Base-by-base conservation (phyloP, 169 alveolate genomes). In the Plasmodium sp. region DNA sequence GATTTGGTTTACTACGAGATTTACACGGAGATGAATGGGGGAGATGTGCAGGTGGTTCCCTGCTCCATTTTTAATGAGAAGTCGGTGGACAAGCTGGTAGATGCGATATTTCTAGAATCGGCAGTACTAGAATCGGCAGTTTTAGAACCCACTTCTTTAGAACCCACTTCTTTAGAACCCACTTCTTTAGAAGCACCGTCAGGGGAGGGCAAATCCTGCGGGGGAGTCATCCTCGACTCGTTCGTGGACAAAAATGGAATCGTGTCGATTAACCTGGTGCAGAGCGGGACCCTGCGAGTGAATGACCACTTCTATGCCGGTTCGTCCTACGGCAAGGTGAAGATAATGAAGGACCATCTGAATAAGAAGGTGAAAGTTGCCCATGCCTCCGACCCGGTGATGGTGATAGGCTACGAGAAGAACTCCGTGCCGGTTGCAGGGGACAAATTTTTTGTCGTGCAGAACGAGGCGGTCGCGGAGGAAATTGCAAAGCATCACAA, bases 271-370 rank as follows among this genome's bases (percentile, higher is more conserved):
- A 90, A 90, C n/a, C 56, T 90, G 22, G 43, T 90, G 10, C 94
- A 90, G 72, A 90, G 36, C 14, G 94, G 94, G 3, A 43, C 48
- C 5, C 39, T 90, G 10, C 71, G 73, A 31, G 5, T 80, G 73
- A 90, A 90, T 90, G 94, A 90, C 43, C 41, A 80, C 58, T 90
- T 90, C 72, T 90, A 90, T 54, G 62, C 94, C 36, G 94, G 94
- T 1, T 90, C 91, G 5, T 90, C 91, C 5, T 90, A 90, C 48
- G 94, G 94, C 2, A 90, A 79, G 54, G 73, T 90, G 3, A 90
- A 80, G 34, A 43, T 79, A 22, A 31, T 90, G 72, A 90, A 80
- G 83, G 77, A 90, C 31, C 90, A 90, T 43, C 33, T 80, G 22
- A 90, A 90, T 72, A 90, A 79, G 72, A 90, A 90, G 80, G 54